Percentiles rank a stretch among this genome's conserved stretches.
Conservation (phyloP, 1,139 yeast species). For the Arxiozyma slooffiae region DNA sequence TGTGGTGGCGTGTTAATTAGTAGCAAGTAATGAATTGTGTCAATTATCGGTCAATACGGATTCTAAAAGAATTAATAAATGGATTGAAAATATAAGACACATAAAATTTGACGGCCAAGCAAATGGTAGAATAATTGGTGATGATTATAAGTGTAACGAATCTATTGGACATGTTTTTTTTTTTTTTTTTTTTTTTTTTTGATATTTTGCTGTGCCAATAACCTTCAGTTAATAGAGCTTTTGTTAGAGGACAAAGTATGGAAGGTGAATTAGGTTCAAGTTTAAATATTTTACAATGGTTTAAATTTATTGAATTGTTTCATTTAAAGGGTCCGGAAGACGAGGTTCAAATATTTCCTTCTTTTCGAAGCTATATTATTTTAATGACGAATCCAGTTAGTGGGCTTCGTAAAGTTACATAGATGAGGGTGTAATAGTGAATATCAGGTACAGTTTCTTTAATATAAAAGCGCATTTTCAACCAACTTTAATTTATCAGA, state of each 20-base stretch:
- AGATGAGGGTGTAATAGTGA: constrained; percentile 84
- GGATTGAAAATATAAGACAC: constrained; percentile 1
- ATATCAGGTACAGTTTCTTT: constrained; percentile 45
- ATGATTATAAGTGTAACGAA: too few species aligned
- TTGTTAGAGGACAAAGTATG: constrained; percentile 50
- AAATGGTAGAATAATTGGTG: background rate
- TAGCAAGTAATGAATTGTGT: constrained; percentile 52
- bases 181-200: constrained; percentile 43
- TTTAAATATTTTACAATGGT: constrained; percentile 4
- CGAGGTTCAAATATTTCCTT: constrained; percentile 13
- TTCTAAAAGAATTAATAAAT: constrained; percentile 7
- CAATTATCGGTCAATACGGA: constrained; percentile 32
- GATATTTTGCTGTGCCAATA: constrained; percentile 63
- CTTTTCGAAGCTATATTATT: constrained; percentile 31
- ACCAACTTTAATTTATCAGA: constrained; percentile 20
- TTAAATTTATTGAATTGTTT: constrained; percentile 16
- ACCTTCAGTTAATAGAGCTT: constrained; percentile 36
- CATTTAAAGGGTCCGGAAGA: constrained; percentile 7
- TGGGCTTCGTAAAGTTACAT: constrained; percentile 35
- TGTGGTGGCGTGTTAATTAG: constrained; percentile 68
- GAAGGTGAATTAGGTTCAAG: constrained; percentile 75
- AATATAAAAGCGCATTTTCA: constrained; percentile 24
- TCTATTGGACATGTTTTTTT: constrained; percentile 5
- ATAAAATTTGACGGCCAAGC: constrained; percentile 1
- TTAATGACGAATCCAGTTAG: constrained; percentile 35